Evolutionary conservation across 371 early-diverging fungal species (phyloP).

Genomic region (Rhizomucor pusillus): DNA sequence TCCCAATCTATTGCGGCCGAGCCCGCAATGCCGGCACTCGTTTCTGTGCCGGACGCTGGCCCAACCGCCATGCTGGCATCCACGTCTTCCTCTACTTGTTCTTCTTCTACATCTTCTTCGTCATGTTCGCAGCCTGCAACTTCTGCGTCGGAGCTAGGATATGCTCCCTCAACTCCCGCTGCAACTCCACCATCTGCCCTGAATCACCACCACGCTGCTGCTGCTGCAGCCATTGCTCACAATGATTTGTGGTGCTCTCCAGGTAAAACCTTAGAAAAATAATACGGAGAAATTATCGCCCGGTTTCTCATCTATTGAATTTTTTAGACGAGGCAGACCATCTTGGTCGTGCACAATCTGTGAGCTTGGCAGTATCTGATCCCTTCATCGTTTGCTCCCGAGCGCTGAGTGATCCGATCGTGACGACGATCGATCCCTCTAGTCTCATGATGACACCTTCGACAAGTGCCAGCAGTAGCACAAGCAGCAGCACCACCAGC

Average conservation of each 20-base stretch:
- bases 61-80: conserved; percentile 43
- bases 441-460: conserved; percentile 19
- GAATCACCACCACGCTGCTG: too few relatives aligned
- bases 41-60: conserved; percentile 47
- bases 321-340: conserved; percentile 1
- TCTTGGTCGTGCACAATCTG: conserved; percentile 14
- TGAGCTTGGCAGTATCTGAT: conserved; percentile 3
- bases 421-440: conserved; percentile 25
- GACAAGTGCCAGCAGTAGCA: background rate
- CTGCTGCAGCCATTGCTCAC: conserved; percentile 4
- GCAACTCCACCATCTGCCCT: too few relatives aligned
- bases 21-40: conserved; percentile 17
- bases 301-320: background rate
- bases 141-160: conserved; percentile 4
- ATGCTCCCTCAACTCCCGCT: too few relatives aligned
- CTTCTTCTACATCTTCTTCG: too few relatives aligned
- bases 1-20: conserved; percentile 2
- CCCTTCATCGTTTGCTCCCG: background rate
- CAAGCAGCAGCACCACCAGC: background rate
- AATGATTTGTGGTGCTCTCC: conserved; percentile 17
- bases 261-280: too few relatives aligned
- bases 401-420: conserved; percentile 16
- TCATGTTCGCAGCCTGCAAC: too few relatives aligned
- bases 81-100: too few relatives aligned
- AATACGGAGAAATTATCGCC: too few relatives aligned